Base-by-base conservation (phyloP, 306 rosid genomes). In the Citrullus mucosospermus region DNA sequence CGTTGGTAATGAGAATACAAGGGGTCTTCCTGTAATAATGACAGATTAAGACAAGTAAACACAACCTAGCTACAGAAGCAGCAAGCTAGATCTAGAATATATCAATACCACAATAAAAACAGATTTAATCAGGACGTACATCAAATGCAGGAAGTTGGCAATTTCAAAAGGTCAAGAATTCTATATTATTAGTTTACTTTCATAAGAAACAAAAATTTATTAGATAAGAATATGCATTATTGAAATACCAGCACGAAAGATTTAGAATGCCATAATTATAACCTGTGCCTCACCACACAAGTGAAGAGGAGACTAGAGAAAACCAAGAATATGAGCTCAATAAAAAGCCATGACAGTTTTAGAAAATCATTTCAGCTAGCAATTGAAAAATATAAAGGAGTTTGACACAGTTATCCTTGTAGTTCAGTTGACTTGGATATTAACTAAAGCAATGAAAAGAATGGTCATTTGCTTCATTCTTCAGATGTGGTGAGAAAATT, bases 1-100 rank as follows among this genome's bases (percentile, higher is more conserved):
- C 89, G 90, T 78, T 85, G 89, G 81, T 92, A 95, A 79, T 81
- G 94, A 80, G 88, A 79, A 85, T 76, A 89, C 83, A 95, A 78
- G 65, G 97, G 91, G 84, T 95, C 99, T 62, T 77, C 93, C 99
- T 95, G 80, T 77, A 84, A 77, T 36, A 79, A 78, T 44, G 69
- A 61, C 78, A 81, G 63, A 71, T 25, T 43, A 75, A 77, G 22
- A 78, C 75, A 41, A 48, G 39, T n/a, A 38, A 75, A 55, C 53
- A 30, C 46, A 57, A 53, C 48, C 34, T 12, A 44, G 36, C 76
- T 22, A 70, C 20, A 25, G 12, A 70, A 70, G 12, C 57, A 44
- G 57, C 43, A 14, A 7, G 25, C 44, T 72, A 32, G 79, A 80
- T 80, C 54, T 70, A 70, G 12, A 53, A 67, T 71, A 79, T 57